Evolutionary conservation across 305 asterid species (phyloP).

Genomic region (Caryopteris hybrid): DNA sequence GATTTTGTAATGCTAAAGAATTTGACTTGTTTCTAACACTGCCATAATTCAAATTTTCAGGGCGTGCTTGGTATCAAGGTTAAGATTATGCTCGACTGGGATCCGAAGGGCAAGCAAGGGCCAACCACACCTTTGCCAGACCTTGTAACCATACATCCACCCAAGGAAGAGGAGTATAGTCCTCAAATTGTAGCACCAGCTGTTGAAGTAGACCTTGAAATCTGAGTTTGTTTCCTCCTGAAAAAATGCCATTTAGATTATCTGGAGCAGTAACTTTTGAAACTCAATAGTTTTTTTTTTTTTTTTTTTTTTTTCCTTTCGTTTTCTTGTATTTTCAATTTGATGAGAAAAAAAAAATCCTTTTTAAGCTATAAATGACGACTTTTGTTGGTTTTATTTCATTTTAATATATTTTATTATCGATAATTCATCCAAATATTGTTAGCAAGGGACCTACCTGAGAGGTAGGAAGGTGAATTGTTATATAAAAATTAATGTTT

Average conservation of each 20-base stretch:
- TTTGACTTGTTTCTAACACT: not conserved
- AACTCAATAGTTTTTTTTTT: too few relatives aligned
- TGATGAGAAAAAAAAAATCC: not conserved
- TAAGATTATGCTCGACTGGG: slow-evolving; percentile 70
- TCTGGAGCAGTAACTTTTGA: not conserved
- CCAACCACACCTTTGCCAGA: slow-evolving; percentile 57
- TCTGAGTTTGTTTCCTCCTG: not conserved
- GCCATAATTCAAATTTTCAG: slow-evolving; percentile 11
- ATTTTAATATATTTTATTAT: not conserved
- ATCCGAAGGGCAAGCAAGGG: slow-evolving; percentile 59
- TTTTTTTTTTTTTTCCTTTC: too few relatives aligned
- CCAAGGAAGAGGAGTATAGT: slow-evolving; percentile 46
- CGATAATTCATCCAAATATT: too few relatives aligned
- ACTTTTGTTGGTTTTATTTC: not conserved
- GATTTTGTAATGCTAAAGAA: not conserved
- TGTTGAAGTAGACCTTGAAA: slow-evolving; percentile 24
- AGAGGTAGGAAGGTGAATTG: too few relatives aligned
- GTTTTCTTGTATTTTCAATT: not conserved
- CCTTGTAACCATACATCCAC: slow-evolving; percentile 58
- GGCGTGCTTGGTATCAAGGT: slow-evolving; percentile 68
- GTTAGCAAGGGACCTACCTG: too few relatives aligned
- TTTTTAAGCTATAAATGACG: not conserved
- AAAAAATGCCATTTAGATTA: not conserved
- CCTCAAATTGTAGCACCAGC: slow-evolving; percentile 26
- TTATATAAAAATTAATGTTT: too few relatives aligned